phyloP scores from a whole-genome alignment of 805 yeast species.

The Candida pseudoglaebosa region DNA sequence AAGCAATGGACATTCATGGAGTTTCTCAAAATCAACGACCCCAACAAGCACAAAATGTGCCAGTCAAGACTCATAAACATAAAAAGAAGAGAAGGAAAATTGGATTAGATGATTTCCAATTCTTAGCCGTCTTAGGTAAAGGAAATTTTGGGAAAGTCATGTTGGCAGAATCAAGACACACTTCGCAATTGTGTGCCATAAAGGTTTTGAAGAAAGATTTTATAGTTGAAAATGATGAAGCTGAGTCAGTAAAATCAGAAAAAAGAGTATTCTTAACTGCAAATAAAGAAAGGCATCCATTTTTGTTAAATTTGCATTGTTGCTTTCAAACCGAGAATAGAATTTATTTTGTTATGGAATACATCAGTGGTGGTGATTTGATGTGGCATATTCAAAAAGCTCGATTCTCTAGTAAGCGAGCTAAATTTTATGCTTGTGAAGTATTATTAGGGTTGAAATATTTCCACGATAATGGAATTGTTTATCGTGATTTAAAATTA shows the following conservation, averaged over 20 bases:
- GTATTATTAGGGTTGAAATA: conserved; percentile 86
- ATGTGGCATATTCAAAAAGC: conserved; percentile 99
- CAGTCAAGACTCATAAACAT: conserved; percentile 15
- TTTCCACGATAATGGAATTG: conserved; percentile 93
- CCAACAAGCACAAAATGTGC: conserved; percentile 1
- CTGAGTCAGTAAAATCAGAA: conserved; percentile 91
- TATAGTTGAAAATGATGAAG: conserved; percentile 92
- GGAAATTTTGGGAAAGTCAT: conserved; percentile 99
- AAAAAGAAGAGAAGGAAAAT: conserved; percentile 59
- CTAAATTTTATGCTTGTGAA: conserved; percentile 97
- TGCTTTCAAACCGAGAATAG: conserved; percentile 98
- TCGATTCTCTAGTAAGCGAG: conserved; percentile 82
- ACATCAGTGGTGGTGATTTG: conserved; percentile 94
- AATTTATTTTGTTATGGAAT: conserved; percentile 97
- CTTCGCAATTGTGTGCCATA: conserved; percentile 83
- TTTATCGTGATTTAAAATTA: conserved; percentile 92
- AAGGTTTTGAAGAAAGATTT: conserved; percentile 95
- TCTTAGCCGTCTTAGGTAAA: conserved; percentile 92
- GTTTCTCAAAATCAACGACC: not conserved
- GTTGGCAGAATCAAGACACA: conserved; percentile 89
- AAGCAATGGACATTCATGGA: conserved; percentile 3
- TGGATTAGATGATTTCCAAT: conserved; percentile 92
- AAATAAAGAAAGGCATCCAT: conserved; percentile 88
- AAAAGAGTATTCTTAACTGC: conserved; percentile 86
- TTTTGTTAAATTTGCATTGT: conserved; percentile 83